Evolutionary conservation across 192 early-diverging fungal species (phyloP), one percentile per base, ranked within the genome.

Genomic region (Coemansia sp.): DNA sequence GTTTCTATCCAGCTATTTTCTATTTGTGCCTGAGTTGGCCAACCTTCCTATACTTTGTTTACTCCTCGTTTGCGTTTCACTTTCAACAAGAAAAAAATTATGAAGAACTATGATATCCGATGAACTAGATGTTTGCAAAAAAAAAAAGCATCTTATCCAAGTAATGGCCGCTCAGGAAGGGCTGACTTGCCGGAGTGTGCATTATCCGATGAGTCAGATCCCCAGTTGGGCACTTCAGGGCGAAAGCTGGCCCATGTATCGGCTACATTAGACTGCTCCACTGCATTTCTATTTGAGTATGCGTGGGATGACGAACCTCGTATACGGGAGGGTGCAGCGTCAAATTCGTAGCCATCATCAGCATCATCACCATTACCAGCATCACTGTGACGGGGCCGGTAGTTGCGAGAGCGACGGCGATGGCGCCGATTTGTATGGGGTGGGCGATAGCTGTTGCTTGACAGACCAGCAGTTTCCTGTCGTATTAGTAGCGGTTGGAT

Each of bases 401-500:
- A 18, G 48, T 19, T 50, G 51, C 31, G 49, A 0, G 14, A 25
- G 27, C 32, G 31, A 24, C 26, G 64, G 22, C 49, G 51, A 16
- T 34, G 61, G 38, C 57, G 52, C 4, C 34, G 19, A 25, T 38
- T 55, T 16, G 28, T 34, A 25, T 14, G 58, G 50, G 53, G 58
- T 7, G 28, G 30, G 25, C 53, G 41, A 9, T 49, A 28, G 31
- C 28, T 44, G 8, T 57, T 47, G 47, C n/a, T 47, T 7, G 19
- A 12, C 34, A 23, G 44, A 10, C 10, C 21, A 23, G 34, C 7
- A 25, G 24, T 3, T 22, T 63, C 56, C 25, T 74, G 56, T 6
- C 71, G 61, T 3, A 60, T 72, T 41, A 78, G 67, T 28, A 78
- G 44, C 22, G 76, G 76, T 64, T 66, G 76, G 23, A 78, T 64